Conservation (phyloP, 148 eudicot genomes). For the Bassia scoparia region DNA sequence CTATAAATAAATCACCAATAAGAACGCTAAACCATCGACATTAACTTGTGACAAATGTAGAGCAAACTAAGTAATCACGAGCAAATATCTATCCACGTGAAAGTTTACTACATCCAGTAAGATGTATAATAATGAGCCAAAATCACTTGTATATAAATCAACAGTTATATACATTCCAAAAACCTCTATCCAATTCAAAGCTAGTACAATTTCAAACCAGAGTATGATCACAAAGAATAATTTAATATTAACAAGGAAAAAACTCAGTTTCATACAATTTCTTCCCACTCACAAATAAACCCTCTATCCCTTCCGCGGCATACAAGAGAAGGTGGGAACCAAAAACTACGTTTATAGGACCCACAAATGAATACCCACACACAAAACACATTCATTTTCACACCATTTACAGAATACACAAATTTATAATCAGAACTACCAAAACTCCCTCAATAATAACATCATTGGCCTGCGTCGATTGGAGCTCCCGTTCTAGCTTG, state of each 20-base stretch:
- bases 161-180: slow-evolving; percentile 6
- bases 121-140: neutral
- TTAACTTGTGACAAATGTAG: too few species aligned
- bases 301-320: neutral
- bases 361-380: slow-evolving; percentile 22
- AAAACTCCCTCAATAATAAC: slow-evolving; percentile 18
- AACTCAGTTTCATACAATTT: neutral
- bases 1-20: too few species aligned
- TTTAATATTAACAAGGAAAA: slow-evolving; percentile 23
- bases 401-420: slow-evolving; percentile 55
- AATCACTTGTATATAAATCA: neutral
- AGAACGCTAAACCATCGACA: too few species aligned
- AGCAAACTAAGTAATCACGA: too few species aligned
- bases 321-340: slow-evolving; percentile 7
- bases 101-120: too few species aligned
- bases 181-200: neutral
- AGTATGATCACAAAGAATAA: slow-evolving; percentile 21
- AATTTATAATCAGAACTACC: slow-evolving; percentile 20
- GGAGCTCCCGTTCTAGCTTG: slow-evolving; percentile 84
- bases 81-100: too few species aligned
- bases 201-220: slow-evolving; percentile 12
- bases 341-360: slow-evolving; percentile 21
- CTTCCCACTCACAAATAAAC: slow-evolving; percentile 12
- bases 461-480: slow-evolving; percentile 49
- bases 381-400: slow-evolving; percentile 26